Base-by-base conservation (phyloP, 2,329 filamentous ascomycete species). In the Phaeomoniella chlamydospora region DNA sequence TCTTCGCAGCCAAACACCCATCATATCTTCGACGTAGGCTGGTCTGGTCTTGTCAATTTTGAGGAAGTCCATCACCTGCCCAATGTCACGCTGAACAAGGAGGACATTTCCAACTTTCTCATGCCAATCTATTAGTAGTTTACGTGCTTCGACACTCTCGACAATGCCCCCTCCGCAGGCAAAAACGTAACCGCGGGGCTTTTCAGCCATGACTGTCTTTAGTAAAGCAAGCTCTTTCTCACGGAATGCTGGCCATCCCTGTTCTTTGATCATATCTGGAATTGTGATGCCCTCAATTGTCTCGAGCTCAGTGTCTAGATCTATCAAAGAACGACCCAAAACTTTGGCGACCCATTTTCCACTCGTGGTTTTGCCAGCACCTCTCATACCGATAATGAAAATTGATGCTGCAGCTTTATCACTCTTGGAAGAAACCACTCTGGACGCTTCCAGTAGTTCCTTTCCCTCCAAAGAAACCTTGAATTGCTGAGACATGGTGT, bases 331-430 rank as follows among this genome's bases (percentile, higher is more conserved):
- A 52, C 85, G 77, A 34, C 76, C 73, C 1, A 96, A 65, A 17
- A 80, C 71, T 41, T 72, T 72, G 1, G 81, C 77, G 50, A 90
- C 79, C 84, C 87, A 94, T 11, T 74, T 72, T 36, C 90, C 90
- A 22, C 83, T 80, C 0, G 90, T 98, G 0, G 90, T 94, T 64
- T 98, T 98, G 16, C 90, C 90, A 29, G 87, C 90, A 38, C 90
- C 90, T 45, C 90, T 77, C 90, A 98, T 98, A 6, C 90, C 90
- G 45, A 98, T 88, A 41, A 98, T 79, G 59, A 94, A 86, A 35
- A 96, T 78, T 0, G 87, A 94, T 70, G 47, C 73, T 45, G 46
- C 55, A 34, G 47, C 55, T 41, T 59, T 64, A 39, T 56, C 56
- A 15, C 58, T 55, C 32, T 60, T 45, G 16, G 46, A 42, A 33